Base-by-base conservation (phyloP, 352 stramenopile species). In the Phytophthora pinifolia region DNA sequence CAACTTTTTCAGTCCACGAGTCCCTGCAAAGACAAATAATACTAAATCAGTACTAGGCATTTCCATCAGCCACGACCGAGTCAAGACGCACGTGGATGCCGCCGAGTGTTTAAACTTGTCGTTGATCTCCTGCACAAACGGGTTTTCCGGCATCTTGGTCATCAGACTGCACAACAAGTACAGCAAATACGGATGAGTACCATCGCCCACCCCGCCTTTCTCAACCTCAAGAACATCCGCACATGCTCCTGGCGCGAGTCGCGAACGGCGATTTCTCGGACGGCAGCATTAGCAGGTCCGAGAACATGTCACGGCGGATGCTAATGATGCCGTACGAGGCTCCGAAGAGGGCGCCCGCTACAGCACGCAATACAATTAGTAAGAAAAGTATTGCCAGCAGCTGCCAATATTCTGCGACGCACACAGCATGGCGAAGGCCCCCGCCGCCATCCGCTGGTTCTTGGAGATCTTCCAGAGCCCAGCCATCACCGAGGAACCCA, bases 241-340 rank as follows among this genome's bases (percentile, higher is more conserved):
- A 86, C 79, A 88, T 78, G 52, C 57, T 52, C 22, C 76, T 72
- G 2, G 76, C 71, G n/a, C 63, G 65, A 33, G 38, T 46, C 0
- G 83, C 79, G 58, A 92, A 90, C 4, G 74, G 78, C 10, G 83
- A 92, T 39, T 82, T 70, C 4, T 90, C 79, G 8, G 67, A 59
- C 13, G 83, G 79, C 13, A 92, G 58, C 51, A 74, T 74, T 35
- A 92, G 62, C 4, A 92, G 64, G 47, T 92, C 79, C 31, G 72
- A 65, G 37, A 92, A 88, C 32, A 90, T 60, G 13, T 83, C 67
- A 9, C 69, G 68, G 44, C 83, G 83, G 48, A 92, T 84, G 41
- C 72, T 88, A 39, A 89, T 64, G 14, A 88, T 67, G 6, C 82
- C 79, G 33, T 89, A 89, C 8, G 77, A 83, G 49, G 77, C 75